These are phyloP conservation scores for Hyphopichia buzzinii DNA, from an alignment of 1,139 yeast species.

Conservation along the genomic window DNA sequence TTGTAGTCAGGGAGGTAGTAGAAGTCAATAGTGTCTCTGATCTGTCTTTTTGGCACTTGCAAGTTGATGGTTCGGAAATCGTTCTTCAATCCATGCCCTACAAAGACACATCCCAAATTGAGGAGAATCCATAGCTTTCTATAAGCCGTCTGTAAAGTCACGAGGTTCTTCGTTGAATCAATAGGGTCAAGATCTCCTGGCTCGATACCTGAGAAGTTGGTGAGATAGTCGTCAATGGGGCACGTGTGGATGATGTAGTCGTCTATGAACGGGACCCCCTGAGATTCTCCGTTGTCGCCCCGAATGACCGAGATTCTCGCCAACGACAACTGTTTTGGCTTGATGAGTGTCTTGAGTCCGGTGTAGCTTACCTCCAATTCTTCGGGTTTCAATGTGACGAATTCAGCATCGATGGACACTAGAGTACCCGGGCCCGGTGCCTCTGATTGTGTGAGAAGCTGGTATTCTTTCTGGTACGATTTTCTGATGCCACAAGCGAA, in stretches of 20 bases:
- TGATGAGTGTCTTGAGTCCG: slow-evolving; percentile 66
- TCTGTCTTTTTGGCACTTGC: slow-evolving; percentile 80
- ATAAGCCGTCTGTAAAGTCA: slow-evolving; percentile 80
- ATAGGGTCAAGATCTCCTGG: slow-evolving; percentile 83
- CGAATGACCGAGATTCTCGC: slow-evolving; percentile 89
- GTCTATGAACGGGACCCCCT: slow-evolving; percentile 85
- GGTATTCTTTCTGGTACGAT: slow-evolving; percentile 58
- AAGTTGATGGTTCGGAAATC: slow-evolving; percentile 93
- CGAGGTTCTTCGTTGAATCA: slow-evolving; percentile 66
- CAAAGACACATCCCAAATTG: slow-evolving; percentile 86
- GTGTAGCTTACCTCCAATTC: slow-evolving; percentile 68
- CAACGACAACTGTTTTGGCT: slow-evolving; percentile 73
- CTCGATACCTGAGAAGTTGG: slow-evolving; percentile 89
- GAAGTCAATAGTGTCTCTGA: slow-evolving; percentile 83
- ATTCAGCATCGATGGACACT: slow-evolving; percentile 96
- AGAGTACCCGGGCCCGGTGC: slow-evolving; percentile 74
- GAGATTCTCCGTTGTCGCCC: slow-evolving; percentile 63
- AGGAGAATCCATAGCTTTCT: slow-evolving; percentile 84
- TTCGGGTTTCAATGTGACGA: slow-evolving; percentile 80
- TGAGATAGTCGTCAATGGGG: slow-evolving; percentile 78
- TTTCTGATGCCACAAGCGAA: slow-evolving; percentile 72
- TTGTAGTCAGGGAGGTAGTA: slow-evolving; percentile 69
- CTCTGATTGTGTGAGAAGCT: slow-evolving; percentile 60
- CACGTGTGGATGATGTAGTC: slow-evolving; percentile 81
- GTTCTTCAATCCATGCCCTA: slow-evolving; percentile 90